Evolutionary conservation across 768 basidiomycete genomes (phyloP), one percentile per base, ranked within the genome.

Genomic region (Strobilomyces echinocephalus): DNA sequence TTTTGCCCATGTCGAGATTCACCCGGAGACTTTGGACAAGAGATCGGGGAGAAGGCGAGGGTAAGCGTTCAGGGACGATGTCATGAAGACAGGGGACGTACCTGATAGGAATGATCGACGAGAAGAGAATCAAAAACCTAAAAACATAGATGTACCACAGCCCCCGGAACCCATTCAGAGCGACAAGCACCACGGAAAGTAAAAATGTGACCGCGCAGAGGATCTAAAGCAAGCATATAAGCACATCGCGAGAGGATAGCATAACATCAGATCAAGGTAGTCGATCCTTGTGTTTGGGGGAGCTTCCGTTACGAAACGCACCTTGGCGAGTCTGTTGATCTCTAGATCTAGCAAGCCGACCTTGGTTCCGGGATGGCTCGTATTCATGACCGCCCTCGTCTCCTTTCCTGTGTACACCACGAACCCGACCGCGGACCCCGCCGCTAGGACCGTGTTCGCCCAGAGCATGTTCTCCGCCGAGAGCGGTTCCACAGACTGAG

Each of bases 1-100:
- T 98, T 73, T 99, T 99, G 52, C 97, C 97, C 95, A 99, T 98
- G 69, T 99, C 97, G 49, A 99, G 79, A 62, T 99, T 99, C 49
- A 99, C 95, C n/a, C 97, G 89, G 51, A 99, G 75, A 78, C 95
- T 97, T 7, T 49, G 14, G 15, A 15, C 0, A 31, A 49, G 18
- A 42, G 1, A 31, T 54, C 16, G 58, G 52, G 34, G 15, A 10
- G 14, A 12, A 11, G 11, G 21, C 4, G 18, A 10, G 18, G 10
- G 15, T 30, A 46, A 14, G 18, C 10, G 15, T n/a, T 11, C 4
- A 12, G 9, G 2, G 4, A 10, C 49, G 11, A 30, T 30, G 28
- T 33, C 39, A 26, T 20, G 46, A 46, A 21, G 16, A 15, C 14
- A 9, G 40, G n/a, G 40, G 48, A 68, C 85, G 50, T 46, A 91